These are phyloP conservation scores for Cryptosporidium canis DNA, from an alignment of 169 alveolate species.

Conservation along the genomic window DNA sequence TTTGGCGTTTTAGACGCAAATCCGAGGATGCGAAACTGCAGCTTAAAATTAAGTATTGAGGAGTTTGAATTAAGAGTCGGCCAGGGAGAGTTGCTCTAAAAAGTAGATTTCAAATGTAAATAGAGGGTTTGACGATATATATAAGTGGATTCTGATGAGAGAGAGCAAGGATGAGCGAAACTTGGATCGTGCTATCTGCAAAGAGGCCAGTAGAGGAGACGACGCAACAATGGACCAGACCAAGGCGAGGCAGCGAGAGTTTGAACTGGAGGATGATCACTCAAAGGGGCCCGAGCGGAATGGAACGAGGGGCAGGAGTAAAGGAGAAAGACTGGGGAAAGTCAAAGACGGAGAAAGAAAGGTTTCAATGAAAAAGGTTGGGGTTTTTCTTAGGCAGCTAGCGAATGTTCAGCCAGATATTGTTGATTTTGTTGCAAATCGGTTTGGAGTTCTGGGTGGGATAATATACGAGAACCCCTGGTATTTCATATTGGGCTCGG, in stretches of 20 bases:
- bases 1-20: neutral
- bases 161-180: neutral
- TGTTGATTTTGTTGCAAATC: constrained; percentile 57
- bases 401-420: constrained; percentile 71
- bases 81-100: neutral
- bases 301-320: neutral
- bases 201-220: neutral
- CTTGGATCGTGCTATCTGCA: neutral
- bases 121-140: neutral
- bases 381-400: constrained; percentile 31
- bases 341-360: neutral
- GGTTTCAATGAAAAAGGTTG: constrained; percentile 11
- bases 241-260: neutral
- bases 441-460: constrained; percentile 63
- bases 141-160: neutral
- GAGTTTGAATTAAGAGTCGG: neutral
- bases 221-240: neutral
- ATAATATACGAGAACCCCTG: constrained; percentile 61
- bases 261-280: constrained; percentile 1
- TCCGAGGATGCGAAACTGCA: neutral
- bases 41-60: neutral
- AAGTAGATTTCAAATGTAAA: neutral
- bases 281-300: neutral
- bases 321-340: neutral
- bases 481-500: constrained; percentile 45